Evolutionary conservation across 192 early-diverging fungal species (phyloP), one percentile per base, ranked within the genome.

Genomic region (Diversispora epigaea): DNA sequence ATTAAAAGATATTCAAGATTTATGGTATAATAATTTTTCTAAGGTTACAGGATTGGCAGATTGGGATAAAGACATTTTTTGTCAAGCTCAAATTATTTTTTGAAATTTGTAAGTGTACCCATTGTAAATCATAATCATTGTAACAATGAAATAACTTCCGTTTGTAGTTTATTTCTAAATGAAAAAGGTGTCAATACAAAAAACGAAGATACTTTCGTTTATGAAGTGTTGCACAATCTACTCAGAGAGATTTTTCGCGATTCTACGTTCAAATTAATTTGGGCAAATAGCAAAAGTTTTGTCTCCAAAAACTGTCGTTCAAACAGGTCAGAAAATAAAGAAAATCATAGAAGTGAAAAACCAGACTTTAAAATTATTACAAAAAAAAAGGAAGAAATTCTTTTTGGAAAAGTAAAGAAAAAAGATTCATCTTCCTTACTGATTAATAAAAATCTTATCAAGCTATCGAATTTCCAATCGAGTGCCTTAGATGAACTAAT

Each of bases 151-250:
- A 63, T 63, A 49, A 49, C 32, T 52, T 68, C 22, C 21, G 10
- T 68, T 49, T 52, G 49, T 12, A 68, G 45, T 68, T 68, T 68
- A 68, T 47, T 68, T 21, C 45, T 64, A 64, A 64, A 39, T n/a
- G 11, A 5, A 43, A 56, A 44, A 40, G 11, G 61, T 7, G 10
- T 50, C 10, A 68, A 68, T 49, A 68, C 44, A 8, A 52, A 68
- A 32, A 68, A 68, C n/a, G 45, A 68, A 40, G 66, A 68, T 49
- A 68, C 25, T 11, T 63, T 63, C 3, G 12, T 68, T 52, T 19
- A 68, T 68, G 66, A 52, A 6, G 49, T 21, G 0, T 68, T 68
- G 32, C 66, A 68, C 22, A 1, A 68, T 52, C 49, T 68, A 49
- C 19, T 68, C 0, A 68, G 49, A 4, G 66, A 49, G 25, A 32